phyloP scores from a whole-genome alignment of 805 yeast species.

The Starmerella tilneyi region DNA sequence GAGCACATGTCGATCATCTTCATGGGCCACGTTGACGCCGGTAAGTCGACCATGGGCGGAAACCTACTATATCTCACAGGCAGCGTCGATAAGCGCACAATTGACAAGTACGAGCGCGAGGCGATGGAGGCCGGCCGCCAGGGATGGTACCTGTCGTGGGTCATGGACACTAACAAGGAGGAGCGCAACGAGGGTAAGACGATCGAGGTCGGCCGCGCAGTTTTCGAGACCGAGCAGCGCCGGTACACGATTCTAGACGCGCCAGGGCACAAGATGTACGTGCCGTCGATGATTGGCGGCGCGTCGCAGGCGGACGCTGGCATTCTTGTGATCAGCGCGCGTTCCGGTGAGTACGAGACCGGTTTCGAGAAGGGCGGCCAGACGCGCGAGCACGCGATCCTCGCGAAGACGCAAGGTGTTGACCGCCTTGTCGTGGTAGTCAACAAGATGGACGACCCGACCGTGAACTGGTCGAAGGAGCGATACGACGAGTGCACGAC shows the following conservation, averaged over 20 bases:
- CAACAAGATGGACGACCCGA: conserved; percentile 98
- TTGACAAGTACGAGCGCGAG: conserved; percentile 95
- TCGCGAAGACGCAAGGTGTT: conserved; percentile 98
- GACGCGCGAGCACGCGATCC: conserved; percentile 92
- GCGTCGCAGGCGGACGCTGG: conserved; percentile 99
- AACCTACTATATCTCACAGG: conserved; percentile 87
- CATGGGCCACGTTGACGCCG: conserved; percentile 99
- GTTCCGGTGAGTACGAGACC: conserved; percentile 99
- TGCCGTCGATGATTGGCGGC: conserved; percentile 98
- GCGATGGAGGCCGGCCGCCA: conserved; percentile 99
- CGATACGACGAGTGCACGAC: conserved; percentile 91
- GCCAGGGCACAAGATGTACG: conserved; percentile 98
- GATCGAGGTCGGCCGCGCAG: conserved; percentile 96
- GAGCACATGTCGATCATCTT: conserved; percentile 94
- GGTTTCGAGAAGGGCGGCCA: conserved; percentile 99
- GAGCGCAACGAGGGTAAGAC: conserved; percentile 99
- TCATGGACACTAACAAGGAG: conserved; percentile 98
- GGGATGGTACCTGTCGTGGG: conserved; percentile 99
- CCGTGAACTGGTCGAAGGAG: conserved; percentile 91
- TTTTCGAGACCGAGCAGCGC: conserved; percentile 94
- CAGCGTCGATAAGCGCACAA: conserved; percentile 96
- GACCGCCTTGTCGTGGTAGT: conserved; percentile 86
- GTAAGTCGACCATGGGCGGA: conserved; percentile 99
- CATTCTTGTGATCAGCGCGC: conserved; percentile 89
- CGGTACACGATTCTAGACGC: conserved; percentile 97